These are phyloP conservation scores for Podaxis sp. DNA, from an alignment of 768 basidiomycete species.

Conservation along the genomic window DNA sequence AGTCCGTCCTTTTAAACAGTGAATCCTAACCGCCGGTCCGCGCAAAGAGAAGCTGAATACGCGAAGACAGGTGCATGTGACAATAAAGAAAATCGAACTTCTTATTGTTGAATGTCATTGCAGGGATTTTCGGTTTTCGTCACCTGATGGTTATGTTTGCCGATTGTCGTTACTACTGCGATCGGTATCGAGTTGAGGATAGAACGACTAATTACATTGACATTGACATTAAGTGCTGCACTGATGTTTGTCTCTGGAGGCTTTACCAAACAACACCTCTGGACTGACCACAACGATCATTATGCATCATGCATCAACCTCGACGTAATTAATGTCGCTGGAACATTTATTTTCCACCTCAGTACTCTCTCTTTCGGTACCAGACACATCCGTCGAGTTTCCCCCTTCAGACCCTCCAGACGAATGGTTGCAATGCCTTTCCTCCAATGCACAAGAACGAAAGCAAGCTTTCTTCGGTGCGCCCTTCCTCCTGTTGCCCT, in stretches of 20 bases:
- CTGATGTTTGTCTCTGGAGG: neutral
- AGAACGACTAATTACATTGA: too few species aligned
- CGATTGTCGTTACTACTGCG: neutral
- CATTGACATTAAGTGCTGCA: too few species aligned
- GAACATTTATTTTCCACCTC: conserved; percentile 65
- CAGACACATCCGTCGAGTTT: conserved; percentile 62
- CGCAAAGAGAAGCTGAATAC: neutral
- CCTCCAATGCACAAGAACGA: conserved; percentile 46
- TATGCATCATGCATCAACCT: too few species aligned
- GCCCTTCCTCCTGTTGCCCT: conserved; percentile 23
- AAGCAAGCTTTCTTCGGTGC: conserved; percentile 76
- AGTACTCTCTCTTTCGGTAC: conserved; percentile 60
- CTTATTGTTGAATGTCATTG: neutral
- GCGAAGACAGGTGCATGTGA: conserved; percentile 3
- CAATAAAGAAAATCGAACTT: too few species aligned
- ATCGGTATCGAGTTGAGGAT: neutral
- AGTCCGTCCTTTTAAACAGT: conserved; percentile 2
- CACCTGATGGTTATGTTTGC: neutral
- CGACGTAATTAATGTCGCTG: conserved; percentile 39
- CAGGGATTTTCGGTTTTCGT: neutral
- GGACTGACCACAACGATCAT: neutral
- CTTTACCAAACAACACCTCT: conserved; percentile 1
- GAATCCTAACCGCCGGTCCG: conserved; percentile 1
- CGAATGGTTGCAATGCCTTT: conserved; percentile 56
- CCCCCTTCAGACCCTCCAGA: conserved; percentile 47